Conservation (phyloP, 1,139 yeast species). For the Wickerhamomyces sp. region DNA sequence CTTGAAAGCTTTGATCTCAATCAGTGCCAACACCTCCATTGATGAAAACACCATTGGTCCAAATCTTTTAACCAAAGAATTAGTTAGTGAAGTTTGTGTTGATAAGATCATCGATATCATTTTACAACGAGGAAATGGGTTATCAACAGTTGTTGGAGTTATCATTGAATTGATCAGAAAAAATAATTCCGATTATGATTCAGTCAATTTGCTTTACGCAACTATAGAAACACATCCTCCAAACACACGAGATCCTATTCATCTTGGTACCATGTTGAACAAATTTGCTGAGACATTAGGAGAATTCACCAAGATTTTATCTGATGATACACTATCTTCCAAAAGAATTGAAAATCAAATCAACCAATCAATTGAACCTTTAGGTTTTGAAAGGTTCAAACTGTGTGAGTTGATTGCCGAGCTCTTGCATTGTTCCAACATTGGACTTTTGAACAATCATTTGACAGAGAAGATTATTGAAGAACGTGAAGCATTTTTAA, state of each 20-base stretch:
- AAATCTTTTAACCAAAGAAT: constrained; percentile 81
- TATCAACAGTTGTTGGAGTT: constrained; percentile 92
- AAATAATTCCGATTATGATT: constrained; percentile 93
- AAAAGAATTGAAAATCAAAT: constrained; percentile 21
- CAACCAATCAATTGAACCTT: constrained; percentile 63
- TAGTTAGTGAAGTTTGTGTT: constrained; percentile 69
- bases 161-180: constrained; percentile 92
- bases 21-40: constrained; percentile 72
- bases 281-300: constrained; percentile 27
- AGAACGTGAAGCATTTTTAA: constrained; percentile 70
- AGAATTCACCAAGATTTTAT: constrained; percentile 47
- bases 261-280: constrained; percentile 33
- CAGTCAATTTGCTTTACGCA: constrained; percentile 77
- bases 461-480: constrained; percentile 72
- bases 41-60: constrained; percentile 90
- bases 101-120: constrained; percentile 63
- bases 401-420: constrained; percentile 96
- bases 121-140: constrained; percentile 71
- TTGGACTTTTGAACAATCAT: constrained; percentile 85
- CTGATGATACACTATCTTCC: constrained; percentile 17
- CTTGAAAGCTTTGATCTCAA: constrained; percentile 85
- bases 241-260: constrained; percentile 76
- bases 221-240: constrained; percentile 87
- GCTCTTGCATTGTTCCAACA: constrained; percentile 90
- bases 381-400: constrained; percentile 94